These are phyloP conservation scores for Saccharomyces hybrid DNA, from an alignment of 1,139 yeast genomes.

Conservation along the genomic window DNA sequence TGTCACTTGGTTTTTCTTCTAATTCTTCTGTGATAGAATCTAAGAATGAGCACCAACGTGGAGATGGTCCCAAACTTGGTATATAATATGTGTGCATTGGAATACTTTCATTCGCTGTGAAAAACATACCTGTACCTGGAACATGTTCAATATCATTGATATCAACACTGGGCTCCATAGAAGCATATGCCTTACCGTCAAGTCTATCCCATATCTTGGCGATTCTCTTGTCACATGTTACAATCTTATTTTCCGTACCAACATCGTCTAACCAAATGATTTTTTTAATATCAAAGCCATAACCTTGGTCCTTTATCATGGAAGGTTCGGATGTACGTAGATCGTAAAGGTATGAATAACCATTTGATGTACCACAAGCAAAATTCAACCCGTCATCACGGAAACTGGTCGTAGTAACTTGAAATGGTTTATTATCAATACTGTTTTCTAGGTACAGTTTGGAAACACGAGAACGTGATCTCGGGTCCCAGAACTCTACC, in stretches of 20 bases:
- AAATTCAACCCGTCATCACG: conserved; percentile 77
- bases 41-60: conserved; percentile 95
- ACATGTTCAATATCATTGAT: conserved; percentile 67
- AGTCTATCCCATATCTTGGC: conserved; percentile 87
- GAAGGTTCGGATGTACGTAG: conserved; percentile 77
- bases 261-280: conserved; percentile 66
- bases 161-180: conserved; percentile 67
- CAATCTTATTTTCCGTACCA: conserved; percentile 37
- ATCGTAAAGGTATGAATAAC: conserved; percentile 77
- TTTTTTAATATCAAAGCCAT: conserved; percentile 83
- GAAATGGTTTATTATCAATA: conserved; percentile 37
- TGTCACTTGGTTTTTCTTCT: conserved; percentile 86
- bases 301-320: conserved; percentile 88
- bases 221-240: conserved; percentile 83
- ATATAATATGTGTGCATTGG: conserved; percentile 97
- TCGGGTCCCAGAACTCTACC: conserved; percentile 97
- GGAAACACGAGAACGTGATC: conserved; percentile 80
- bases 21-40: conserved; percentile 95
- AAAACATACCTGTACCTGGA: conserved; percentile 88
- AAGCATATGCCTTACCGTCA: conserved; percentile 77
- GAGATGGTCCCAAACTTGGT: conserved; percentile 94
- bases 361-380: conserved; percentile 90
- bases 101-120: conserved; percentile 94
- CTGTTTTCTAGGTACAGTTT: conserved; percentile 46
- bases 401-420: conserved; percentile 64